Evolutionary conservation across 2,329 filamentous ascomycete species (phyloP).

Genomic region (Diaporthe destruens): DNA sequence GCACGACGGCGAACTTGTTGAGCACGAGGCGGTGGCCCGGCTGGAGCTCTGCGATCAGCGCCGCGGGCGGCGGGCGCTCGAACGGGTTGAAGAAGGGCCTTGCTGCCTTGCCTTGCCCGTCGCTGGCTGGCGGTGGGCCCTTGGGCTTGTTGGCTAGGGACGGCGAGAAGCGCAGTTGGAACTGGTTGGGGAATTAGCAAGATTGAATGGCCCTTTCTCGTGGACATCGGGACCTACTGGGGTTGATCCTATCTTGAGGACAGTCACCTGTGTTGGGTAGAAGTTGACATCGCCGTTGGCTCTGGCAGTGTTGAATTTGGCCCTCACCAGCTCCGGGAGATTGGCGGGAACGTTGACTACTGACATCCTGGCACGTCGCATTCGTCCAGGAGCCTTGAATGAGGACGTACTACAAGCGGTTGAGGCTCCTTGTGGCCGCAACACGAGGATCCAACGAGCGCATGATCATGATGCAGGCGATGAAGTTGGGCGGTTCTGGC

Average conservation of each 20-base stretch:
- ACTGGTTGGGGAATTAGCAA: conserved; percentile 58
- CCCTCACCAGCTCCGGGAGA: conserved; percentile 64
- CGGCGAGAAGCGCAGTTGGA: conserved; percentile 80
- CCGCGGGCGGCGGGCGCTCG: conserved; percentile 66
- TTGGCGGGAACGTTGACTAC: conserved; percentile 58
- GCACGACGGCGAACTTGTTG: conserved; percentile 81
- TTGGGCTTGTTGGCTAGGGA: conserved; percentile 76
- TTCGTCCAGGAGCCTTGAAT: background rate
- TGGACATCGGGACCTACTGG: conserved; percentile 53
- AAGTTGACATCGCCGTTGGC: conserved; percentile 64
- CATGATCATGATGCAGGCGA: background rate
- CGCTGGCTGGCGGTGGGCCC: conserved; percentile 45
- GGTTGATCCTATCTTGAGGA: conserved; percentile 58
- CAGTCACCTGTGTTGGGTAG: conserved; percentile 65
- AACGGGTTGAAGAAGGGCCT: conserved; percentile 73
- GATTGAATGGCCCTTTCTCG: background rate
- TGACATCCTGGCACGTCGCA: conserved; percentile 50
- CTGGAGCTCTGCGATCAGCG: conserved; percentile 65
- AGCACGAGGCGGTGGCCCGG: conserved; percentile 74
- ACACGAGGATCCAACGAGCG: background rate
- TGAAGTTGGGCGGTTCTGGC: background rate
- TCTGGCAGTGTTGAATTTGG: conserved; percentile 62
- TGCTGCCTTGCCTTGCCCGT: conserved; percentile 46
- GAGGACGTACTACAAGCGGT: background rate
- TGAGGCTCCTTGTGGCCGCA: conserved; percentile 22